phyloP scores from a whole-genome alignment of 768 basidiomycete species.

The Pleurotus djamor region DNA sequence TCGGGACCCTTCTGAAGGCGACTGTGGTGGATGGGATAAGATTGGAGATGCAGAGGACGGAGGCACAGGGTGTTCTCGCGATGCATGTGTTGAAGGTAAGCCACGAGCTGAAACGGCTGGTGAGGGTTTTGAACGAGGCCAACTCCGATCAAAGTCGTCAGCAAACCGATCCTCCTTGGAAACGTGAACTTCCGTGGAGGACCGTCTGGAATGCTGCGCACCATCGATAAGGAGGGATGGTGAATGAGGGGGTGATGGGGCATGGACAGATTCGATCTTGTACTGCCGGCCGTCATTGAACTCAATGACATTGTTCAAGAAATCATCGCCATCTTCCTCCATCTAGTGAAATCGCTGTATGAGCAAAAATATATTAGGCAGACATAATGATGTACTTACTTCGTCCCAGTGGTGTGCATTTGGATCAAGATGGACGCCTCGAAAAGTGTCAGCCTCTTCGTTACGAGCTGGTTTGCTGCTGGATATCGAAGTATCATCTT shows the following conservation, averaged over 20 bases:
- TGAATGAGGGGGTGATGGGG: conserved; percentile 20
- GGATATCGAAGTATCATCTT: conserved; percentile 40
- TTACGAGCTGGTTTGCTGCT: conserved; percentile 61
- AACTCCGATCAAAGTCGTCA: conserved; percentile 95
- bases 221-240: conserved; percentile 19
- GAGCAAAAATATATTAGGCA: conserved; percentile 8
- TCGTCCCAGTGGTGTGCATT: conserved; percentile 98
- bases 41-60: conserved; percentile 28
- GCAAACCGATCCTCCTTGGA: conserved; percentile 87
- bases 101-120: conserved; percentile 43
- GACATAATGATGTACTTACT: conserved; percentile 45
- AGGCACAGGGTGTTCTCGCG: conserved; percentile 12
- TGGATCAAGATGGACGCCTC: conserved; percentile 90
- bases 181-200: conserved; percentile 42
- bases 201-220: conserved; percentile 14
- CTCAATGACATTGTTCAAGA: conserved; percentile 86
- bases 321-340: conserved; percentile 92
- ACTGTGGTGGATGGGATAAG: conserved; percentile 33
- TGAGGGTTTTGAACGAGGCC: conserved; percentile 73
- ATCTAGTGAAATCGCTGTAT: conserved; percentile 43
- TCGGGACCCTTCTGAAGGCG: conserved; percentile 59
- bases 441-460: conserved; percentile 91
- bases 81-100: conserved; percentile 21
- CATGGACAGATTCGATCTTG: conserved; percentile 56
- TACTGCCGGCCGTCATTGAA: conserved; percentile 96